Base-by-base conservation (phyloP, 2,329 filamentous ascomycete genomes). In the Apiospora hydei region DNA sequence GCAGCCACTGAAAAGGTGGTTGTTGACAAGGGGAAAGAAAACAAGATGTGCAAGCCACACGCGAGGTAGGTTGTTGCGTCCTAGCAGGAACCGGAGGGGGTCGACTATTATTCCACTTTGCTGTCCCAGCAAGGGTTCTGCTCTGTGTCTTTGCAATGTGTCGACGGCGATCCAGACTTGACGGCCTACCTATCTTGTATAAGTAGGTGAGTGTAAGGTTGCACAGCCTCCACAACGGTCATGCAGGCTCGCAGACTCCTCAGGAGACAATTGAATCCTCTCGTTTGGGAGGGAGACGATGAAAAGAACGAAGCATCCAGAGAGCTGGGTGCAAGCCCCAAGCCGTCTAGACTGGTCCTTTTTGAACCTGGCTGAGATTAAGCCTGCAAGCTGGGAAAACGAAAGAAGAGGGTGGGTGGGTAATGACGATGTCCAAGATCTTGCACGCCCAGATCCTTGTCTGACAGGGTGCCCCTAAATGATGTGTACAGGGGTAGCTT, bases 341-440 rank as follows among this genome's bases (percentile, higher is more conserved):
- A 34, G 57, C 41, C 57, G 34, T 64, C 57, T 64, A 64, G 57
- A 41, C 34, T 64, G 57, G 34, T 64, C 57, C 57, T 41, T 64
- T 64, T 64, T 64, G 57, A 64, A 64, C 57, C 57, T 41, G 34
- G 57, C 57, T 64, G 30, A 24, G 21, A 64, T 64, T 41, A 34
- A 21, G 57, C 18, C 57, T 64, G 34, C 57, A 41, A 64, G 57
- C 57, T 64, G 57, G 57, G 11, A 64, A 64, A 64, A 64, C 18
- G 3, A 64, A 64, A 41, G 34, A 13, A 46, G 41, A 38, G 41
- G 66, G 66, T 68, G 66, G 66, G 66, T 67, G 41, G 38, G 41
- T 68, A 47, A 47, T 68, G 44, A 47, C 66, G 66, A 38, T 68
- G 66, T 68, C 66, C 66, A 68, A 68, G 57, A 64, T 64, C 57